These are phyloP conservation scores for Linum lewisii DNA, from an alignment of 345 rosid genomes.

Conservation along the genomic window DNA sequence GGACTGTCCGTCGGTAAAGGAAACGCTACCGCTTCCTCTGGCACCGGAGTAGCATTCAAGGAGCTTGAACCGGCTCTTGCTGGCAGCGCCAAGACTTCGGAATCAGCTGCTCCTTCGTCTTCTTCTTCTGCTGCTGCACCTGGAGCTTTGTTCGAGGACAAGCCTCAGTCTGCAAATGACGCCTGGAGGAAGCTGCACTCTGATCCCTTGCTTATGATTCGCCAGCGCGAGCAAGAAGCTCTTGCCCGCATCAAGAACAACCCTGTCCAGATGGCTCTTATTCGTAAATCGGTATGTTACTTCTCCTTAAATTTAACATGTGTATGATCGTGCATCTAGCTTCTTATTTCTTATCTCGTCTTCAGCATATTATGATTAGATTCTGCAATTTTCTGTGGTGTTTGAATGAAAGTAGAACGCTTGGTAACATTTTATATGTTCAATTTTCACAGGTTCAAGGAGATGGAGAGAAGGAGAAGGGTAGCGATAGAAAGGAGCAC, in stretches of 20 bases:
- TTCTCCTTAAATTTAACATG: background rate
- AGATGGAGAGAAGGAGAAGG: slow-evolving; percentile 35
- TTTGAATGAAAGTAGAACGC: background rate
- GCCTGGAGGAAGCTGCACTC: slow-evolving; percentile 92
- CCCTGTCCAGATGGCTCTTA: slow-evolving; percentile 81
- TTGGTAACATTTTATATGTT: background rate
- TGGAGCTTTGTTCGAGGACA: slow-evolving; percentile 87
- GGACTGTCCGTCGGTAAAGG: slow-evolving; percentile 85
- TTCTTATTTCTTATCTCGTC: background rate
- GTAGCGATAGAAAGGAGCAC: slow-evolving; percentile 16
- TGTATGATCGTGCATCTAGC: background rate
- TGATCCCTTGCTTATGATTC: slow-evolving; percentile 83
- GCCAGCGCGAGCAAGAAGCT: slow-evolving; percentile 93
- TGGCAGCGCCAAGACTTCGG: background rate
- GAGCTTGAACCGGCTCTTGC: slow-evolving; percentile 34
- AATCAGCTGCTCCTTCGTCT: slow-evolving; percentile 3
- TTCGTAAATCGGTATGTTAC: slow-evolving; percentile 68
- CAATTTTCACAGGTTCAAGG: slow-evolving; percentile 35
- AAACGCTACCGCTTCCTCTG: slow-evolving; percentile 24
- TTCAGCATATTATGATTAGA: background rate
- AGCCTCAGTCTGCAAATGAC: slow-evolving; percentile 70
- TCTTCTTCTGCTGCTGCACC: slow-evolving; percentile 33
- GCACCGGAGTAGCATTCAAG: slow-evolving; percentile 59
- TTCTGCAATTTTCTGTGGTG: too few species aligned
- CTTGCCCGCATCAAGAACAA: slow-evolving; percentile 89